These are phyloP conservation scores for Penicillium robsamsonii DNA, from an alignment of 495 filamentous ascomycete species.

Conservation along the genomic window DNA sequence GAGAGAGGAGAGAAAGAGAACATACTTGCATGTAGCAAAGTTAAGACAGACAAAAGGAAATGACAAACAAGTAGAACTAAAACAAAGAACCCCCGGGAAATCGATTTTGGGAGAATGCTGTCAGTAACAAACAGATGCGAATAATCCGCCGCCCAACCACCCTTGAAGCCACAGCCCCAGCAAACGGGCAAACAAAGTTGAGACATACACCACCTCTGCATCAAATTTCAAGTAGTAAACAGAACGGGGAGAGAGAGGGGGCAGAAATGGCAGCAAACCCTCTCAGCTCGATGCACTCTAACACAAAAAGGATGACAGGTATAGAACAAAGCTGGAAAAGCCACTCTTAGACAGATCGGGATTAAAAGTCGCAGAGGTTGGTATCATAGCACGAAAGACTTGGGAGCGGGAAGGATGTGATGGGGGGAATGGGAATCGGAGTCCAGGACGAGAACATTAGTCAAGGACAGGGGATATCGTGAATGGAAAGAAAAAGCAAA, in stretches of 20 bases:
- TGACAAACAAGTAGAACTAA: constrained; percentile 13
- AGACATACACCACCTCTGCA: constrained; percentile 5
- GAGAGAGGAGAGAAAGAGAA: constrained; percentile 7
- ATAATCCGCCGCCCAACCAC: constrained; percentile 12
- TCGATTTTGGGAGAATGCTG: constrained; percentile 20
- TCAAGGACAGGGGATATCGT: constrained; percentile 41
- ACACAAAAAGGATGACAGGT: constrained; percentile 35
- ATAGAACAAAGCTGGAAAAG: constrained; percentile 35
- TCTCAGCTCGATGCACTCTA: constrained; percentile 32
- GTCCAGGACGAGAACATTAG: constrained; percentile 37
- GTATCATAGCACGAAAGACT: constrained; percentile 46
- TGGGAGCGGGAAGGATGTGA: constrained; percentile 23
- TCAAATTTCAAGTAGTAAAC: constrained; percentile 1
- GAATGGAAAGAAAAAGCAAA: constrained; percentile 31
- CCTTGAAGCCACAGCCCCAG: constrained; percentile 6
- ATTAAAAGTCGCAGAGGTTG: constrained; percentile 39
- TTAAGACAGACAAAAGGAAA: constrained; percentile 14
- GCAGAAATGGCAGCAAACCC: constrained; percentile 5
- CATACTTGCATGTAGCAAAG: constrained; percentile 18
- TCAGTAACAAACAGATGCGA: constrained; percentile 4
- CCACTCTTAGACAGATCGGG: constrained; percentile 36
- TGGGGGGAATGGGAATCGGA: constrained; percentile 9
- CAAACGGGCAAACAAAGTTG: constrained; percentile 8
- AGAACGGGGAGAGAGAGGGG: background rate
- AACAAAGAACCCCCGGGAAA: constrained; percentile 15